Evolutionary conservation across 306 rosid genomes (phyloP), one percentile per base, ranked within the genome.

Genomic region (Arachis stenosperma): DNA sequence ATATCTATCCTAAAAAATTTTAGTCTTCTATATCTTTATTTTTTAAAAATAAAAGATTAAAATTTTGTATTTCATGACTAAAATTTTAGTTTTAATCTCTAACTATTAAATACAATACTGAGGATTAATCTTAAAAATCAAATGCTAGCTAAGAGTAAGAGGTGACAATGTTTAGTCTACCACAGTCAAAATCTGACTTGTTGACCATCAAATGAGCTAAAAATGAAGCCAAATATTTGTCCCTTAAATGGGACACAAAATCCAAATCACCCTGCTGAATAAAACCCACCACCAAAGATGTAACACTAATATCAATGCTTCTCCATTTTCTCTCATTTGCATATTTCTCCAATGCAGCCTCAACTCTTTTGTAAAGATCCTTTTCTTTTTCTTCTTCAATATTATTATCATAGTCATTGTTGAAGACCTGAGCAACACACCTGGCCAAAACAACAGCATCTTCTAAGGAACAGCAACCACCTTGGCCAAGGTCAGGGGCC

Each of bases 401-500:
- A 2, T 52, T 64, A 67, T 50, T 37, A 6, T 30, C 27, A 13
- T 61, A 50, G 33, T n/a, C 48, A 6, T 11, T 15, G 78, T 15
- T 36, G 60, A 90, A 48, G 41, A 80, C 89, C 71, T 86, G 81
- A 1, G 67, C 88, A 9, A 90, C 72, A 60, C 81, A 82, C 74
- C 86, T 82, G n/a, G 88, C 95, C 39, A 91, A 74, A n/a, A 83
- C 71, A 46, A 90, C 60, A 5, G 82, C 89, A 17, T 86, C 96
- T 11, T 88, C 96, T 14, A 88, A 61, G 0, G 91, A 86, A 72
- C 81, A 9, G 54, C 87, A 83, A 8, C 88, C 87, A 8, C 88
- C 91, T 78, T 88, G 96, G 8, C 85, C 88, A 0, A 88, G 56
- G 46, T 88, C 91, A 1, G 93, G 90, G 0, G 86, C 78, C 91